Conservation (phyloP, 768 basidiomycete genomes). For the Suillus lakei region DNA sequence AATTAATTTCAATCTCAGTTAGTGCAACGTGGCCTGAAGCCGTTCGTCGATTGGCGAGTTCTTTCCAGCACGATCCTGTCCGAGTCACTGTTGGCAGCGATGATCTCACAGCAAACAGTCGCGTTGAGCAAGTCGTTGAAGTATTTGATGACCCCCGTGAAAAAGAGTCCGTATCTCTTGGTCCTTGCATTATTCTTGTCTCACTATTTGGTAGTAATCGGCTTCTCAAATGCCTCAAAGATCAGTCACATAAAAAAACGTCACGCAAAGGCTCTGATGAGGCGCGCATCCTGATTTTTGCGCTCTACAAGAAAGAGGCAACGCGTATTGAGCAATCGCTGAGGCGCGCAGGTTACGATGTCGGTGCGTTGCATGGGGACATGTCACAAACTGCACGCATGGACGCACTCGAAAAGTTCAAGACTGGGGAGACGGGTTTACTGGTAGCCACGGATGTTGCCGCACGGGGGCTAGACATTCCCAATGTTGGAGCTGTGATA, state of each 20-base stretch:
- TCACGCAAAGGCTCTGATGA: conserved; percentile 52
- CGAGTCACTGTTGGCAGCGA: conserved; percentile 95
- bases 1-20: conserved; percentile 50
- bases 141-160: conserved; percentile 85
- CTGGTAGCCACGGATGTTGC: conserved; percentile 98
- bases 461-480: conserved; percentile 95
- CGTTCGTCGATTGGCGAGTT: conserved; percentile 84
- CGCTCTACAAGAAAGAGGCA: conserved; percentile 97
- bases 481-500: conserved; percentile 91
- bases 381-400: conserved; percentile 85
- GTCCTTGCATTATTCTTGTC: neutral
- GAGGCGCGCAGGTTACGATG: conserved; percentile 71
- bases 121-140: conserved; percentile 91
- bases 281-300: conserved; percentile 87
- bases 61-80: conserved; percentile 85
- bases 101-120: conserved; percentile 91
- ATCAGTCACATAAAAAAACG: conserved; percentile 65
- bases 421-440: conserved; percentile 76
- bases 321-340: conserved; percentile 87
- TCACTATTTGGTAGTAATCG: conserved; percentile 51
- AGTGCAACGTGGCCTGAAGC: conserved; percentile 99
- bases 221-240: conserved; percentile 58
- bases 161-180: conserved; percentile 72
- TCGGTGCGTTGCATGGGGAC: conserved; percentile 89
- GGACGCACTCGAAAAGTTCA: conserved; percentile 86